Percentiles rank a stretch among this genome's conserved stretches.
phyloP scores from a whole-genome alignment of 306 rosid species.

The Pachyrhizus erosus region DNA sequence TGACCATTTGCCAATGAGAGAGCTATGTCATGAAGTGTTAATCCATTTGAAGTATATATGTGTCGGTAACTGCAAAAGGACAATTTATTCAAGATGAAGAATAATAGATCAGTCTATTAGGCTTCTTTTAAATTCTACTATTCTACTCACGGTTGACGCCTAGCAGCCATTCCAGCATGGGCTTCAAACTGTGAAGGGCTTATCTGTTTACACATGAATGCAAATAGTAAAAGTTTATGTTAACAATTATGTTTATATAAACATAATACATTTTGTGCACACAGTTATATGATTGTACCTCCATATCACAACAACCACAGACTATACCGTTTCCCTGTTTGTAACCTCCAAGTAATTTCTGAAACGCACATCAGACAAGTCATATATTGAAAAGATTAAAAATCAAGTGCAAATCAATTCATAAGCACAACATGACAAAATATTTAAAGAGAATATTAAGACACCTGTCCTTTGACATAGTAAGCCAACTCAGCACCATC shows the following conservation, averaged over 20 bases:
- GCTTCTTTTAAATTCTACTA: slow-evolving; percentile 53
- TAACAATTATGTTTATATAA: slow-evolving; percentile 20
- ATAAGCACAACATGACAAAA: slow-evolving; percentile 38
- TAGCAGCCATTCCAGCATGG: slow-evolving; percentile 99
- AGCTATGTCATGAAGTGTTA: slow-evolving; percentile 97
- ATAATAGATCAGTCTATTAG: slow-evolving; percentile 33
- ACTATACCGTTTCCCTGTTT: slow-evolving; percentile 94
- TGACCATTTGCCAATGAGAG: slow-evolving; percentile 95
- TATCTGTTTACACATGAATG: slow-evolving; percentile 61
- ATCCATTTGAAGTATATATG: slow-evolving; percentile 91
- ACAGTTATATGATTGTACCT: slow-evolving; percentile 60
- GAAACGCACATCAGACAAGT: slow-evolving; percentile 43
- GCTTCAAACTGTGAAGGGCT: slow-evolving; percentile 99
- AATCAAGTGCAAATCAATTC: slow-evolving; percentile 16
- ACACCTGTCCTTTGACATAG: slow-evolving; percentile 95
- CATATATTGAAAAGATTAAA: slow-evolving; percentile 21
- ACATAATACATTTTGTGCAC: slow-evolving; percentile 3
- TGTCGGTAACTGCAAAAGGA: slow-evolving; percentile 86
- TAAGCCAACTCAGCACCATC: slow-evolving; percentile 98
- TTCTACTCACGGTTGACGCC: slow-evolving; percentile 98
- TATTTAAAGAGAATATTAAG: slow-evolving; percentile 23
- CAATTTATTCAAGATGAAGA: slow-evolving; percentile 35
- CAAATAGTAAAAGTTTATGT: slow-evolving; percentile 24
- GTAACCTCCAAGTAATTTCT: slow-evolving; percentile 94
- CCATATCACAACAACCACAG: slow-evolving; percentile 81